Base-by-base conservation (phyloP, 2,329 filamentous ascomycete species). In the Elsinoe ampelina region DNA sequence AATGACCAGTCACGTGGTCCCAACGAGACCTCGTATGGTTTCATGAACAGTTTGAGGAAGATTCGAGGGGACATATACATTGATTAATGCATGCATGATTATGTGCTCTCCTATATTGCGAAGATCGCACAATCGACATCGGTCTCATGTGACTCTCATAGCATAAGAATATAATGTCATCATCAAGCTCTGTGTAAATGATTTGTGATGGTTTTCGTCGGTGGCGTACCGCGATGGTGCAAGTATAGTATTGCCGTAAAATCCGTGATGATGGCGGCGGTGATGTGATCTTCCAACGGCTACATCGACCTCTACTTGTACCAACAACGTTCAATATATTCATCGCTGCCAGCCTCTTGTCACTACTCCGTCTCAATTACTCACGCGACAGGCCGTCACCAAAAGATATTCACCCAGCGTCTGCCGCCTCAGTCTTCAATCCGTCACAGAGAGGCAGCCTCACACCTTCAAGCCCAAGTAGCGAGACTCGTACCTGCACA, bases 31-130 rank as follows among this genome's bases (percentile, higher is more conserved):
- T 73, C 70, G 3, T 75, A 75, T 61, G 78, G 78, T 1, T 73
- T 81, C 60, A 73, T 80, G 62, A 72, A 74, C 60, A 78, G 78
- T 61, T 62, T 80, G 56, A 73, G 77, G 59, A 75, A 77, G 52
- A 66, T 80, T 61, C 74, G 76, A 52, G 77, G 78, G 58, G 77
- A 79, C 59, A 76, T 80, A 43, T 78, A 78, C 61, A 67, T 78
- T 58, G 76, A 79, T 59, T 78, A 55, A 65, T 30, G 4, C 5
- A 30, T 8, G 5, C 26, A 5, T 30, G 4, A 30, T 26, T 30
- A 30, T 7, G 26, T 30, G 26, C 26, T 30, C 7, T 30, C 7
- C 7, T 5, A 30, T 7, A 30, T 30, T 30, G 26, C 26, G 26
- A 7, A 2, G 2, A 5, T 30, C 26, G 26, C 26, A 8, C 26